Evolutionary conservation across 2,329 filamentous ascomycete genomes (phyloP).

Genomic region (Huntiella moniliformis): DNA sequence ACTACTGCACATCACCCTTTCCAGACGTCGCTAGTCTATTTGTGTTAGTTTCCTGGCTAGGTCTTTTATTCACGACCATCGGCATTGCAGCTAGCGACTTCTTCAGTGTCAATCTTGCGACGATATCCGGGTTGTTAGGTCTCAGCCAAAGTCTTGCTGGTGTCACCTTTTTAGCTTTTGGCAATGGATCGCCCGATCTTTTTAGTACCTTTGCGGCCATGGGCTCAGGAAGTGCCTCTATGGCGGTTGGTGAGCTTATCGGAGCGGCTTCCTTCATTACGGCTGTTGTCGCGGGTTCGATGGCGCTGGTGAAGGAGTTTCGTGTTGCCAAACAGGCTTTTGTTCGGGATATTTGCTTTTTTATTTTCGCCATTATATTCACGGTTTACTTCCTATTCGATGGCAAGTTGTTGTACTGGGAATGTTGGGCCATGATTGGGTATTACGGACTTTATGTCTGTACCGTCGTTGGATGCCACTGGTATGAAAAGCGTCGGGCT

Average conservation of each 20-base stretch:
- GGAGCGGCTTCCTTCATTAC: slow-evolving; percentile 94
- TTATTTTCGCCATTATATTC: slow-evolving; percentile 70
- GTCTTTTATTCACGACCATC: slow-evolving; percentile 83
- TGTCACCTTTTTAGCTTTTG: slow-evolving; percentile 90
- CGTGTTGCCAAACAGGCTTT: slow-evolving; percentile 79
- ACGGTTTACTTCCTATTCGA: slow-evolving; percentile 77
- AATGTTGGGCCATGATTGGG: slow-evolving; percentile 74
- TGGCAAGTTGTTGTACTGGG: slow-evolving; percentile 68
- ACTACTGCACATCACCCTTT: slow-evolving; percentile 61
- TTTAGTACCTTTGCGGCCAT: slow-evolving; percentile 98
- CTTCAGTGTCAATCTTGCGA: slow-evolving; percentile 91
- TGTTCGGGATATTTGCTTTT: slow-evolving; percentile 79
- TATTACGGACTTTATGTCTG: slow-evolving; percentile 83
- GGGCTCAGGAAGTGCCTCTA: slow-evolving; percentile 88
- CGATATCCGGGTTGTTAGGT: slow-evolving; percentile 71
- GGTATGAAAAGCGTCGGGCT: slow-evolving; percentile 22
- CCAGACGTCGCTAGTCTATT: slow-evolving; percentile 61
- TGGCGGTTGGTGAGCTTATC: slow-evolving; percentile 87
- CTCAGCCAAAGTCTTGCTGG: slow-evolving; percentile 93
- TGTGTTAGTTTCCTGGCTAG: slow-evolving; percentile 66
- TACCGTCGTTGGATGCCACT: slow-evolving; percentile 83
- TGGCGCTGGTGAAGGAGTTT: slow-evolving; percentile 93
- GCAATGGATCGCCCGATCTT: slow-evolving; percentile 93
- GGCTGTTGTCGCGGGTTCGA: slow-evolving; percentile 85
- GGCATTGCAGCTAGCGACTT: slow-evolving; percentile 97